Evolutionary conservation across 768 basidiomycete species (phyloP), one percentile per base, ranked within the genome.

Genomic region (Pleurotus giganteus): DNA sequence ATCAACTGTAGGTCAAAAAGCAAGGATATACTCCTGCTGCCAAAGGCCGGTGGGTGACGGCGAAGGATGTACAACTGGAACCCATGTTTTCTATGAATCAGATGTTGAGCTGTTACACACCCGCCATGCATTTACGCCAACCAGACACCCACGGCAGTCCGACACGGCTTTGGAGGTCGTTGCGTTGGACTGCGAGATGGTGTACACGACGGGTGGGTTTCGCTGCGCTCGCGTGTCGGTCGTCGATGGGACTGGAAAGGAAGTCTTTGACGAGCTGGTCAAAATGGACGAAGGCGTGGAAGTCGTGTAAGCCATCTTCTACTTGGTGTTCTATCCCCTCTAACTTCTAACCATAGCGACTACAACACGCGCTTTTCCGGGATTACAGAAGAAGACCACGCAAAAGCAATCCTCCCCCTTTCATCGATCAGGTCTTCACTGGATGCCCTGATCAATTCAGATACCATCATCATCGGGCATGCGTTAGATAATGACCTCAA

Each of bases 141-240:
- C 19, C 39, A 50, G n/a, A 21, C 41, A 45, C 27, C 56, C 43
- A 47, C 50, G 50, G 34, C 21, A 32, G 24, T 50, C 65, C 74
- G 46, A 64, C 64, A 61, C 63, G 1, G 74, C 80, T 1, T 71
- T 92, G 42, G 90, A 94, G 54, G 81, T 98, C 3, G 90, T 86
- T 4, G 92, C 92, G 0, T 74, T 98, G 47, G 97, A 99, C 67
- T 98, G 97, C 65, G 97, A 99, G 70, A 94, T 98, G 91, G 78
- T 98, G 7, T 94, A 95, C 71, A 90, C 93, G 0, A 98, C 95
- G 0, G 91, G 89, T 4, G 97, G 97, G 0, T 84, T 93, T 80
- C 85, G 88, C 19, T 84, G 97, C 3, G 96, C 94, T 2, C 82
- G 97, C 3, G 85, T 97, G 2, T 97, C 95, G 0, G 83, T 96